Evolutionary conservation across 2,329 filamentous ascomycete genomes (phyloP).

Genomic region (Diplodia intermedia): DNA sequence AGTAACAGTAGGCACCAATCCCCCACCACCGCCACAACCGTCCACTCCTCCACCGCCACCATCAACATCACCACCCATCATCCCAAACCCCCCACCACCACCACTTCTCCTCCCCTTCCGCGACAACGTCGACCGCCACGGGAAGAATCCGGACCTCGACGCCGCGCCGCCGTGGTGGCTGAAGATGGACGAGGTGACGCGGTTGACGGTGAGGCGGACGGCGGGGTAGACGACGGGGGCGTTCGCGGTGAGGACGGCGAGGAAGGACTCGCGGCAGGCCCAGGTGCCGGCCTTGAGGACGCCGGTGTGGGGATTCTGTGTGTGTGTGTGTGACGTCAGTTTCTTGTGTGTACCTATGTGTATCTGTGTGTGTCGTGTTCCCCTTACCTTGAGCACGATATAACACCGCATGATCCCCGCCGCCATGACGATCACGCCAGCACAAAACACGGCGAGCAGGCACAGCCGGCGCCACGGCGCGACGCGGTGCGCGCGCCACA

Average conservation of each 20-base stretch:
- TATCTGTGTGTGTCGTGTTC: too few species aligned
- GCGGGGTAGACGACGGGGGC: slow-evolving; percentile 48
- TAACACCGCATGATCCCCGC: slow-evolving; percentile 62
- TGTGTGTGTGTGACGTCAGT: background rate
- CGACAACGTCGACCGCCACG: background rate
- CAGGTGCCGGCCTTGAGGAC: slow-evolving; percentile 53
- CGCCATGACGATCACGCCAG: slow-evolving; percentile 63
- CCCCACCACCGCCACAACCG: background rate
- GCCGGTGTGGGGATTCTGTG: slow-evolving; percentile 47
- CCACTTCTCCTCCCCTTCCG: background rate
- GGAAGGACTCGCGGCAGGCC: slow-evolving; percentile 56
- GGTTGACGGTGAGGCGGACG: slow-evolving; percentile 7
- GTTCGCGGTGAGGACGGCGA: slow-evolving; percentile 55
- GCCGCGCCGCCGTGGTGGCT: background rate
- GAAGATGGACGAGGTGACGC: slow-evolving; percentile 4
- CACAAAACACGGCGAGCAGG: slow-evolving; percentile 62
- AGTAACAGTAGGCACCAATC: too few species aligned
- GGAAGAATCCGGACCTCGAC: background rate
- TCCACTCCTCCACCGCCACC: background rate
- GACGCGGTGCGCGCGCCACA: slow-evolving; percentile 59
- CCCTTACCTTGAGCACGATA: slow-evolving; percentile 52
- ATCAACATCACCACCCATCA: background rate
- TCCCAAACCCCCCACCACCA: background rate
- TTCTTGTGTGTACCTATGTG: too few species aligned
- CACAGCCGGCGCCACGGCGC: slow-evolving; percentile 59